Base-by-base conservation (phyloP, 2,329 filamentous ascomycete genomes). In the Xylariaceae sp. region DNA sequence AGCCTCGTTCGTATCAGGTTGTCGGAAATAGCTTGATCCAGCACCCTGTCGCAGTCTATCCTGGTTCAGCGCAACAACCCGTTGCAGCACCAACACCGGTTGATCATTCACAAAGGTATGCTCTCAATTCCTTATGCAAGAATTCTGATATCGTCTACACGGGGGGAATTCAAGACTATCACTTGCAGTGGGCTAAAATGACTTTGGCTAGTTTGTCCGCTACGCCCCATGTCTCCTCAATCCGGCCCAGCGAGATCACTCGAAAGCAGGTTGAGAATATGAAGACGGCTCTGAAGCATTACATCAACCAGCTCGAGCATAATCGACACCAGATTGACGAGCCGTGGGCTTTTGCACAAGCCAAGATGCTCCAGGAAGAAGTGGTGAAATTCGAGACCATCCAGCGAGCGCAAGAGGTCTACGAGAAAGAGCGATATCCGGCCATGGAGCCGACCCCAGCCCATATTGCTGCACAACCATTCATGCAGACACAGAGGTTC, bases 251-350 rank as follows among this genome's bases (percentile, higher is more conserved):
- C 57, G 77, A 81, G n/a, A 81, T 83, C 56, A 83, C 78, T 7
- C 78, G 70, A 60, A 79, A 77, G 56, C 80, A 83, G 56, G 74
- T 83, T 44, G 72, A 75, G 18, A 66, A 68, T 39, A 71, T 85
- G 47, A 73, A 72, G 38, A 58, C 62, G n/a, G 73, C 74, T n/a
- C 69, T 85, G 51, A 79, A 75, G 58, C 76, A 77, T 49, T 70
- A 78, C 38, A 75, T 83, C 54, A 76, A 80, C 51, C 81, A 85
- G 56, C 64, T 85, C 40, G 73, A 75, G 45, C 82, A 79, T 68
- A 84, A 85, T 60, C 77, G 74, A 55, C 79, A 84, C 54, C 81
- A 84, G 56, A 81, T 84, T 53, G 81, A 85, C 50, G 78, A 56
- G 27, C 44, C 46, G 9, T 52, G 44, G 44, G 52, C 52, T n/a